Percentiles rank a stretch among this genome's conserved stretches.
These are phyloP conservation scores for Myxozyma mucilagina DNA, from an alignment of 805 yeast genomes.

Conservation along the genomic window DNA sequence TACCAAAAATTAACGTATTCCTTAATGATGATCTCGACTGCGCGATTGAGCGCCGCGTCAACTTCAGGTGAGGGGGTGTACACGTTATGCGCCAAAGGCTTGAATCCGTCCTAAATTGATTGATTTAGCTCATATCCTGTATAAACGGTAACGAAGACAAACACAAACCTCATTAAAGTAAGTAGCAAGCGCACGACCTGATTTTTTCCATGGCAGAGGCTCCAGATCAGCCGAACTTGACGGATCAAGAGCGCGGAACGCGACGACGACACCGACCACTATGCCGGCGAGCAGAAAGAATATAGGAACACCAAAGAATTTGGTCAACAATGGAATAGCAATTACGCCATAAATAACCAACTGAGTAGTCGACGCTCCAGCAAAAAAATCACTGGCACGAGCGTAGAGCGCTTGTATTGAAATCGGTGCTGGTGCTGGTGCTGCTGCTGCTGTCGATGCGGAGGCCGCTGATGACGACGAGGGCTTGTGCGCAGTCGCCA, in stretches of 20 bases:
- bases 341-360: constrained; percentile 8
- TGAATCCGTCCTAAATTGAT: not conserved
- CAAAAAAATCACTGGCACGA: constrained; percentile 11
- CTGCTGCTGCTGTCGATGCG: constrained; percentile 5
- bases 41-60: constrained; percentile 19
- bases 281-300: constrained; percentile 27
- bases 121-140: not conserved
- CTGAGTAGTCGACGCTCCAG: constrained; percentile 24
- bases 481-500: too few species aligned
- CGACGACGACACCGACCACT: constrained; percentile 17
- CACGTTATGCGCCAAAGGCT: constrained; percentile 19
- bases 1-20: constrained; percentile 28
- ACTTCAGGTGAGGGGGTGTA: constrained; percentile 16
- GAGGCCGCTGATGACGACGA: not conserved
- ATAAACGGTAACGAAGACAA: not conserved
- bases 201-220: constrained; percentile 23
- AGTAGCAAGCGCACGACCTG: constrained; percentile 3
- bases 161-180: constrained; percentile 14
- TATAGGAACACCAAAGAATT: constrained; percentile 24
- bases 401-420: constrained; percentile 9
- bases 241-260: constrained; percentile 22
- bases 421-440: not conserved
- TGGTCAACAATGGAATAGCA: constrained; percentile 9
- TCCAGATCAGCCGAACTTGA: constrained; percentile 10
- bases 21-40: constrained; percentile 20